These are phyloP conservation scores for Calonectria honghensis DNA, from an alignment of 2,329 filamentous ascomycete genomes.

Conservation along the genomic window DNA sequence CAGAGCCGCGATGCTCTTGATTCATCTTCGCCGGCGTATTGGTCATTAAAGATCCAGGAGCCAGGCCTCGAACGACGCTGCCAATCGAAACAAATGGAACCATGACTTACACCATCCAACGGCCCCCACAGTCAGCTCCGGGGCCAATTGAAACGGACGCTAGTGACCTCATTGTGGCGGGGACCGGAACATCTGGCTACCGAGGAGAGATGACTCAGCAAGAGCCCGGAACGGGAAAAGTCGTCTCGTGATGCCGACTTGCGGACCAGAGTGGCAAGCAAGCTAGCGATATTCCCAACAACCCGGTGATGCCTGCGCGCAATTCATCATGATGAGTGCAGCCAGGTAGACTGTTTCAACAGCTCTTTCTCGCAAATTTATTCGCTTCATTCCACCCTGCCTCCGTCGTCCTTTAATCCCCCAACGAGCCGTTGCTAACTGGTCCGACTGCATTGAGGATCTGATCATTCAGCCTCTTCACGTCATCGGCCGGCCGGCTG, in stretches of 20 bases:
- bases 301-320: constrained; percentile 49
- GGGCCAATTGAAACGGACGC: constrained; percentile 37
- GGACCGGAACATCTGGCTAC: constrained; percentile 51
- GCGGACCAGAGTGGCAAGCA: constrained; percentile 56
- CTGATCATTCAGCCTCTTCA: constrained; percentile 39
- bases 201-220: constrained; percentile 53
- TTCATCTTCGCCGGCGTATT: background rate
- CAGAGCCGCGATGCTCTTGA: background rate
- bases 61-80: background rate
- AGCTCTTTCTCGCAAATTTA: constrained; percentile 44
- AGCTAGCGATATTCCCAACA: constrained; percentile 50
- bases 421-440: background rate
- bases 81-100: constrained; percentile 18
- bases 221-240: constrained; percentile 50
- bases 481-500: constrained; percentile 50
- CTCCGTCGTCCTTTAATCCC: constrained; percentile 17
- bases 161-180: constrained; percentile 33
- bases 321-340: constrained; percentile 55
- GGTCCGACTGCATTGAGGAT: constrained; percentile 12
- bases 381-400: constrained; percentile 32
- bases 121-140: background rate
- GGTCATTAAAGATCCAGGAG: background rate
- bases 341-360: constrained; percentile 49
- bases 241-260: constrained; percentile 55
- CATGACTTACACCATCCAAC: constrained; percentile 19